A percentile compares a stretch with the other conserved stretches of the same genome.
Evolutionary conservation across 495 filamentous ascomycete species (phyloP).

Genomic region (Platismatia glauca): DNA sequence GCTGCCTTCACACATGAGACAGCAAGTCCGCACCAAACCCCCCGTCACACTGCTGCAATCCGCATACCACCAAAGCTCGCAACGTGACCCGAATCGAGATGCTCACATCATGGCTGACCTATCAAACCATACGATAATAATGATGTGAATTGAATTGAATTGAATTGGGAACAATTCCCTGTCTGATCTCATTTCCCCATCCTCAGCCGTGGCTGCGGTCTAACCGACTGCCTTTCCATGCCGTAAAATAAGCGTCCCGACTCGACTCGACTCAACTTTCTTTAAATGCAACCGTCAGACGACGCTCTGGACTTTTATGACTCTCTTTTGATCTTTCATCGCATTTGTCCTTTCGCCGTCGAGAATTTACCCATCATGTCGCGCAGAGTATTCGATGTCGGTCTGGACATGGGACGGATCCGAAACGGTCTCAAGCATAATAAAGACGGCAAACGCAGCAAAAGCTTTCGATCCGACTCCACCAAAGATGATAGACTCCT

Average conservation of each 20-base stretch:
- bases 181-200: conserved; percentile 11
- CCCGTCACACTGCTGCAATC: too few species aligned
- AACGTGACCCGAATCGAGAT: conserved; percentile 1
- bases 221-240: neutral
- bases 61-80: neutral
- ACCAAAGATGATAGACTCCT: conserved; percentile 6
- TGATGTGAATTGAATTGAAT: too few species aligned
- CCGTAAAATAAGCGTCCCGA: neutral
- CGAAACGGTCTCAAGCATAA: conserved; percentile 20
- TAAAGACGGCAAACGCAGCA: conserved; percentile 19
- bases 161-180: neutral
- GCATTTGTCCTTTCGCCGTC: conserved; percentile 21
- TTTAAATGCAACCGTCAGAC: conserved; percentile 22
- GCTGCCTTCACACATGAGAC: too few species aligned
- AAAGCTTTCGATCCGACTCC: conserved; percentile 9
- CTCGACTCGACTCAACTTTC: neutral
- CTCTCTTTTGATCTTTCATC: conserved; percentile 24
- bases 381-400: conserved; percentile 25
- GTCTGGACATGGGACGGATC: conserved; percentile 24
- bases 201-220: conserved; percentile 3
- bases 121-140: too few species aligned
- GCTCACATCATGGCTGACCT: neutral
- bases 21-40: too few species aligned
- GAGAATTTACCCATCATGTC: conserved; percentile 24
- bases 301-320: conserved; percentile 24